Evolutionary conservation across 2,329 filamentous ascomycete genomes (phyloP).

Genomic region (Alternaria rosae): DNA sequence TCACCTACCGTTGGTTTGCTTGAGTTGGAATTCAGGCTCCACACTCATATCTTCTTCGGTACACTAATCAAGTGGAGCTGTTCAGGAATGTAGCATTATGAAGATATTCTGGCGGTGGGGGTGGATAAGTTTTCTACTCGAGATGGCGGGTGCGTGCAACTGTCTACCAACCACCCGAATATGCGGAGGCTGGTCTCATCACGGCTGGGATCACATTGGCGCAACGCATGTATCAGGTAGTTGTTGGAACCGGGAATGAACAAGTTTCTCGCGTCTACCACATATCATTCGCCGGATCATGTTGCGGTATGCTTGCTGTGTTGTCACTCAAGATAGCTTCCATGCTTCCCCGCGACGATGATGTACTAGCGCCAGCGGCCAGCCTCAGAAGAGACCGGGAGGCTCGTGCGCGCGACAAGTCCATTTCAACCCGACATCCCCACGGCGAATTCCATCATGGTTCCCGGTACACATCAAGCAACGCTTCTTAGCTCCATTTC

Average conservation of each 20-base stretch:
- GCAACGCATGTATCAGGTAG: slow-evolving; percentile 26
- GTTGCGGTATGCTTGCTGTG: slow-evolving; percentile 21
- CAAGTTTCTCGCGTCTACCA: slow-evolving; percentile 9
- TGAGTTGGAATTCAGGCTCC: slow-evolving; percentile 49
- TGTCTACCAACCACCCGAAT: slow-evolving; percentile 11
- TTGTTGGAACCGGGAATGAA: slow-evolving; percentile 4
- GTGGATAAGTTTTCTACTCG: slow-evolving; percentile 35
- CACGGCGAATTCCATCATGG: background rate
- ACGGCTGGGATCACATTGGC: slow-evolving; percentile 31
- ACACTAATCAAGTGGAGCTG: slow-evolving; percentile 39
- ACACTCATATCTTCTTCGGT: slow-evolving; percentile 46
- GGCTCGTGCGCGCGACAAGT: background rate
- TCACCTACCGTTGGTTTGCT: slow-evolving; percentile 54
- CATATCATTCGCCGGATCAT: slow-evolving; percentile 12
- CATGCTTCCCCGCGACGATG: slow-evolving; percentile 15
- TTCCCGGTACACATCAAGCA: background rate
- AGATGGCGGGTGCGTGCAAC: slow-evolving; percentile 32
- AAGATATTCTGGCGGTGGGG: slow-evolving; percentile 16
- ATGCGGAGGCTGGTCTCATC: slow-evolving; percentile 39
- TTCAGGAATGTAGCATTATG: slow-evolving; percentile 39
- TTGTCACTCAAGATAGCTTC: slow-evolving; percentile 12
- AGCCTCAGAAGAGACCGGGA: background rate
- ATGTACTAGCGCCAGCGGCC: slow-evolving; percentile 11
- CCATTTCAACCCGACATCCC: background rate
- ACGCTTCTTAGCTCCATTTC: background rate